Evolutionary conservation across 805 yeast species (phyloP).

Genomic region (Pichia gijzeniarum): DNA sequence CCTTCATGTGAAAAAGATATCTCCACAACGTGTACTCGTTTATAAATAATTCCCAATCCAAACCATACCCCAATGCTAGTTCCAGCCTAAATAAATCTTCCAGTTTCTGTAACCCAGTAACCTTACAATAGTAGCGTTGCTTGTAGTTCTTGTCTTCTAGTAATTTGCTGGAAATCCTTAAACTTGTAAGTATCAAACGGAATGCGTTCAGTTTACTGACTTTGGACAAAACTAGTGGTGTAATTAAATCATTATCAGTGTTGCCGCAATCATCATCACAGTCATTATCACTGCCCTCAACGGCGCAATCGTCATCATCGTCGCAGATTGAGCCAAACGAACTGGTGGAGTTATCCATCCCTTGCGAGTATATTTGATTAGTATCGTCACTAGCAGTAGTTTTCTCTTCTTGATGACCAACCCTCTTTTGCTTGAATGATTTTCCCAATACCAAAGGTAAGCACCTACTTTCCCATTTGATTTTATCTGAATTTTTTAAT

Average conservation of each 20-base stretch:
- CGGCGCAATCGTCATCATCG: background rate
- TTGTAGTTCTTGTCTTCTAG: slow-evolving; percentile 41
- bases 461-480: slow-evolving; percentile 5
- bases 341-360: slow-evolving; percentile 1
- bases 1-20: slow-evolving; percentile 28
- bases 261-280: background rate
- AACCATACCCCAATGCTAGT: slow-evolving; percentile 34
- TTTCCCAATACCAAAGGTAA: slow-evolving; percentile 7
- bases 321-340: background rate
- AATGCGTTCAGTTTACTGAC: slow-evolving; percentile 34
- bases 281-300: background rate
- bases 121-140: slow-evolving; percentile 37
- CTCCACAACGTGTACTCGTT: slow-evolving; percentile 32
- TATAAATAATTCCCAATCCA: slow-evolving; percentile 36
- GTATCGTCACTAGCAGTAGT: background rate
- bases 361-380: background rate
- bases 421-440: background rate
- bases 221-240: background rate
- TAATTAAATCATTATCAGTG: background rate
- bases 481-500: background rate
- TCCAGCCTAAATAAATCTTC: slow-evolving; percentile 36
- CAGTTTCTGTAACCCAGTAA: slow-evolving; percentile 37
- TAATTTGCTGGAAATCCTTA: slow-evolving; percentile 36
- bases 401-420: background rate
- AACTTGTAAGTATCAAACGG: slow-evolving; percentile 33